Evolutionary conservation across 78 protist species (phyloP).

Genomic region (Chrysochromulina tobinii): DNA sequence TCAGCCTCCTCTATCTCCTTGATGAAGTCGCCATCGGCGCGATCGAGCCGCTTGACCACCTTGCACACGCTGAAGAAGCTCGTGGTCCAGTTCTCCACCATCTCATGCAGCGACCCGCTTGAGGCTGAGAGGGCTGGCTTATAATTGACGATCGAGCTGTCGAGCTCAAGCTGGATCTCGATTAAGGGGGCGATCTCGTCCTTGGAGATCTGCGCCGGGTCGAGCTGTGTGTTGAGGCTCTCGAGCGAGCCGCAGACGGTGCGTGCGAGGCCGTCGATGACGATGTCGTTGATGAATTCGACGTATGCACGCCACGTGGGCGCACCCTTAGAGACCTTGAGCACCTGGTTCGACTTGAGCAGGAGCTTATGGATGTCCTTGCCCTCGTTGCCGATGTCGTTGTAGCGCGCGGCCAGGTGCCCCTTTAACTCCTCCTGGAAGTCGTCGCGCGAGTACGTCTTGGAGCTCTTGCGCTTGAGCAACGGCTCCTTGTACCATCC

Average conservation of each 20-base stretch:
- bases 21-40: conserved; percentile 49
- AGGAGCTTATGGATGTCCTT: conserved; percentile 48
- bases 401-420: background rate
- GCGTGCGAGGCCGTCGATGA: conserved; percentile 27
- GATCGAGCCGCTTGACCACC: conserved; percentile 46
- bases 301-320: conserved; percentile 68
- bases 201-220: background rate
- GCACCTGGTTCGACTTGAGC: background rate
- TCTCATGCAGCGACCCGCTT: background rate
- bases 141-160: too few relatives aligned
- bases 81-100: background rate
- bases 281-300: conserved; percentile 45
- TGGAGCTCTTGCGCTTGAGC: conserved; percentile 18
- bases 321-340: conserved; percentile 10
- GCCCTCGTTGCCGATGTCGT: conserved; percentile 22
- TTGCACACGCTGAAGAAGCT: background rate
- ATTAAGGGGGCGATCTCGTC: conserved; percentile 40
- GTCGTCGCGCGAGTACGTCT: conserved; percentile 25
- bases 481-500: conserved; percentile 10
- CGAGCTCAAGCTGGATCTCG: conserved; percentile 34
- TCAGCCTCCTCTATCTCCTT: background rate
- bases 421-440: conserved; percentile 26
- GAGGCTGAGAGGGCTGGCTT: too few relatives aligned
- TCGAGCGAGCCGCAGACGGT: conserved; percentile 28
- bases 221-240: conserved; percentile 42